A percentile compares a stretch with the other conserved stretches of the same genome.
phyloP scores from a whole-genome alignment of 106 monocot genomes.

The Dendrobium chrysotoxum region DNA sequence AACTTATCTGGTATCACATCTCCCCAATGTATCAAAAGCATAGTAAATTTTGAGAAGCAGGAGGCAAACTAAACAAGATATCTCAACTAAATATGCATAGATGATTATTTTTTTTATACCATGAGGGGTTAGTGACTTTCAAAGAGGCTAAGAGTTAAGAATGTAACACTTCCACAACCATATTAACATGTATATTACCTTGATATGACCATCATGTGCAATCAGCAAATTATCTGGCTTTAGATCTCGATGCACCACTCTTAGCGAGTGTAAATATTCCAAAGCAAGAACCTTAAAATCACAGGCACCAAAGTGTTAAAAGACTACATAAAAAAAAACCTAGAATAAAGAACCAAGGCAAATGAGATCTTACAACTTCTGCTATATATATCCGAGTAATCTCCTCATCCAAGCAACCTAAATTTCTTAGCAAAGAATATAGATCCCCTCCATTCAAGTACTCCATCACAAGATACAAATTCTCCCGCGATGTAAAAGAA shows the following conservation, averaged over 20 bases:
- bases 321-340: background rate
- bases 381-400: slow-evolving; percentile 93
- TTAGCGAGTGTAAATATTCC: slow-evolving; percentile 93
- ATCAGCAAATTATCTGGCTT: slow-evolving; percentile 96
- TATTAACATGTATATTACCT: slow-evolving; percentile 34
- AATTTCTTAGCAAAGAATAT: slow-evolving; percentile 89
- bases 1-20: background rate
- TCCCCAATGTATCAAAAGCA: background rate
- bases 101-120: background rate
- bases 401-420: slow-evolving; percentile 94
- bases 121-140: background rate
- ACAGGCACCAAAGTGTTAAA: background rate
- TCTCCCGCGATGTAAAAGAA: slow-evolving; percentile 95
- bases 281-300: slow-evolving; percentile 83
- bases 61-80: background rate
- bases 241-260: slow-evolving; percentile 89
- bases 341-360: background rate
- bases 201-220: slow-evolving; percentile 96
- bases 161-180: background rate
- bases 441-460: slow-evolving; percentile 98
- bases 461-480: slow-evolving; percentile 98
- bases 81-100: background rate
- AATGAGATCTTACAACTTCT: slow-evolving; percentile 79
- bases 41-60: background rate
- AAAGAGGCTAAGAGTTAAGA: background rate